Base-by-base conservation (phyloP, 305 asterid species). In the Salvia sclarea region DNA sequence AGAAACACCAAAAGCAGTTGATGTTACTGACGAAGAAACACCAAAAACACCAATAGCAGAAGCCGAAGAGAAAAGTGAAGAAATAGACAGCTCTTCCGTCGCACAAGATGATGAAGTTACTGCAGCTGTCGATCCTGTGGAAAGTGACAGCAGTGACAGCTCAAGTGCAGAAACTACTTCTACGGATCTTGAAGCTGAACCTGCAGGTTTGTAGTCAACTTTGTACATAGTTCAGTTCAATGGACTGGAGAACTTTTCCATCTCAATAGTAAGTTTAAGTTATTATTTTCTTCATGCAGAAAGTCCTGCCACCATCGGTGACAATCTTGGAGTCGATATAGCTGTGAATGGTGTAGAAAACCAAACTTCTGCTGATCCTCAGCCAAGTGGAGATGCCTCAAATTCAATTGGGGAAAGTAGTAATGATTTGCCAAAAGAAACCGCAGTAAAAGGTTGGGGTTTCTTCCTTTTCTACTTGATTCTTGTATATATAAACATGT, bases 401-500 rank as follows among this genome's bases (percentile, higher is more conserved):
- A 68, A 45, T 62, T 44, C 79, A 47, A 80, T 57, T 79, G 84
- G 48, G 69, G 77, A 79, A 70, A 83, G 65, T 75, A 80, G 44
- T 63, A 76, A 69, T 30, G 62, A 81, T 64, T 66, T 80, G 12
- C 54, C 74, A 35, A 61, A 56, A 63, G 94, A 79, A 77, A 61
- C 79, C 14, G 47, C 72, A 20, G 62, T 73, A 7, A 81, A 78
- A 85, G 96, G 92, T 89, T 68, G 69, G 43, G 54, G 16, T 55
- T 43, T 56, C 56, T 30, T 68, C 69, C 64, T 25, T 20, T 54
- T 55, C 28, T 18, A n/a, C 5, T 43, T 38, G 53, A 31, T 20
- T 43, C 18, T 66, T 70, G 61, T 54, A 18, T 43, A 7, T 66
- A 37, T 20, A 24, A 59, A 56, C 49, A 6, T 31, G 6, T 38